Evolutionary conservation across 1,139 yeast genomes (phyloP), one percentile per base, ranked within the genome.

Genomic region (Saccharomycopsis hybrid): DNA sequence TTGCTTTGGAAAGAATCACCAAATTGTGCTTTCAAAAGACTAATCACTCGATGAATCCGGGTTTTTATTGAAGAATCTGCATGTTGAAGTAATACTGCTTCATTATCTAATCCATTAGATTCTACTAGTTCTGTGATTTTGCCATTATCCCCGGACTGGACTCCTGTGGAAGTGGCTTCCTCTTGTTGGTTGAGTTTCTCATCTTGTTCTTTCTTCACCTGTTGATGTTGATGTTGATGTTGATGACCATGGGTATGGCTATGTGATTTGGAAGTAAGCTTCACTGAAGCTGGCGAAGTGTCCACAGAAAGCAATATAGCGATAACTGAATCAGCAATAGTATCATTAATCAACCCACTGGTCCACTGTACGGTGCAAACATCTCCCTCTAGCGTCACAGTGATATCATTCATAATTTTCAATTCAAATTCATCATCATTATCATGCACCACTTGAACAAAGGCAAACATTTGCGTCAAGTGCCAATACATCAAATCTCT

Each of bases 391-490:
- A 76, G 59, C 38, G 78, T 83, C n/a, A 85, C 70, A 18, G 71
- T 67, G 11, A 77, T 69, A 43, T 72, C 73, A 47, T 74, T 74
- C 81, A 77, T 76, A 5, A 78, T 65, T 46, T 62, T 65, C 31
- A 73, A 62, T 39, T 72, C 72, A 31, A 71, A 62, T 47, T 65
- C 69, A 32, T 69, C 71, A 5, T 74, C 77, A 48, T 78, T 80
- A 58, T 82, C 88, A 50, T 71, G 72, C n/a, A 83, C 55, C 1
- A 86, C 75, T 40, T 82, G 80, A 11, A 89, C 77, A 59, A 76
- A 79, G 1, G 97, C 97, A 73, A 92, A 92, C 98, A 94, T 92
- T 63, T 90, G 97, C 55, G 85, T 81, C 55, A 92, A 74, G 63
- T 92, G 97, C 88, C 95, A 92, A 56, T 78, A 76, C 54, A 94